Evolutionary conservation across 2,329 filamentous ascomycete species (phyloP), one percentile per base, ranked within the genome.

Genomic region (Pyricularia pennisetigena): DNA sequence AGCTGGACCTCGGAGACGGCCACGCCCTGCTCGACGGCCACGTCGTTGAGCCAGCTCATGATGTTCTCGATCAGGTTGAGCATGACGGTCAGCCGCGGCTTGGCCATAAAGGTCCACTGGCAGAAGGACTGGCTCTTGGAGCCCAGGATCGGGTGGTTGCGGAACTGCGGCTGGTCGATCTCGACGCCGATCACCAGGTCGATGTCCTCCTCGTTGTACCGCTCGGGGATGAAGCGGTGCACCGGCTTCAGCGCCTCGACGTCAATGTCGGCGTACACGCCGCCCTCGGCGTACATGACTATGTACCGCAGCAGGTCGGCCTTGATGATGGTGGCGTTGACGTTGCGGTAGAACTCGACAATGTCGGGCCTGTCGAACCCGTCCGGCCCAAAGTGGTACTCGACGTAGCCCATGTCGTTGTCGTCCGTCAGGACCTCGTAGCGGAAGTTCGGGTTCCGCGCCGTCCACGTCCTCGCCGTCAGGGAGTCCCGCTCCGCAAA

Each of bases 41-140:
- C 82, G 0, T 82, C 83, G 30, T 85, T 82, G 66, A 91, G 80
- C 89, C 88, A 91, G 0, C 78, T 74, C 76, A 91, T 84, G 74
- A 91, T 91, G 72, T 88, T 86, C 74, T 91, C 87, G 64, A 91
- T 84, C 3, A 92, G 81, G 35, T 80, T 79, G 75, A 91, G 80
- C 87, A 92, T 90, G 68, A 91, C 87, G 1, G 88, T 87, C 29
- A 88, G 83, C 23, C 82, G 80, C 0, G 89, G 88, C 74, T 90
- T 90, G 72, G 85, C 85, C 79, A 90, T 88, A 73, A 91, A 90
- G 0, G 89, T 91, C 89, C 89, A 92, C 74, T 91, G 89, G 75
- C 89, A 91, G 75, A 92, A 91, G 0, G 88, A 91, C 71, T 82
- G 81, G 54, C 86, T 90, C 77, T 91, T 91, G 65, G 82, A 82